phyloP scores from a whole-genome alignment of 139 green algal species.

The Pedinophyceae sp. region DNA sequence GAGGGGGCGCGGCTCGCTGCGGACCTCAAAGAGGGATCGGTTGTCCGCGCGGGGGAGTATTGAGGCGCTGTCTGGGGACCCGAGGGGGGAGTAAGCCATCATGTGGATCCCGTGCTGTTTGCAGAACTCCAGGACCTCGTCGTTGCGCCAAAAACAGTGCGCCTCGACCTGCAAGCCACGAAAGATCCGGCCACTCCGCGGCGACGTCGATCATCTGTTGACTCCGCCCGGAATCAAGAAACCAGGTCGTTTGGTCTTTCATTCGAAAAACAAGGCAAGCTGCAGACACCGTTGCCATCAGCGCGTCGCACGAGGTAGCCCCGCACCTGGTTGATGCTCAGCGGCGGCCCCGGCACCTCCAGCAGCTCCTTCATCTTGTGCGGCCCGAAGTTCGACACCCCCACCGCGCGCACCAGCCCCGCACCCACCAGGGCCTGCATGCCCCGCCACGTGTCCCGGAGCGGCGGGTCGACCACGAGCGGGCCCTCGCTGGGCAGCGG shows the following conservation, averaged over 20 bases:
- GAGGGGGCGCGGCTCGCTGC: conserved; percentile 79
- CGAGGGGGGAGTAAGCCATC: conserved; percentile 66
- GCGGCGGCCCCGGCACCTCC: too few relatives aligned
- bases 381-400: conserved; percentile 46
- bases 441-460: conserved; percentile 42
- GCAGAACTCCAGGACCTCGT: conserved; percentile 48
- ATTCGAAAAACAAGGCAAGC: too few relatives aligned
- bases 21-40: too few relatives aligned
- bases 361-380: background rate
- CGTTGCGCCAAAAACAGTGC: conserved; percentile 78
- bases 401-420: conserved; percentile 51
- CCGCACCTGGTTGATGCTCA: too few relatives aligned
- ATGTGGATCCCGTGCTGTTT: background rate
- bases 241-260: too few relatives aligned
- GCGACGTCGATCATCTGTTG: background rate
- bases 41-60: conserved; percentile 53
- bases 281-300: too few relatives aligned
- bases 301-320: too few relatives aligned
- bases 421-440: conserved; percentile 53
- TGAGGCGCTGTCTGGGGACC: conserved; percentile 52
- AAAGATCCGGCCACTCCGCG: too few relatives aligned
- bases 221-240: too few relatives aligned
- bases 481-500: background rate
- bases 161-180: conserved; percentile 78
- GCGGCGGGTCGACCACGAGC: too few relatives aligned